Percentiles rank a stretch among this genome's conserved stretches.
Evolutionary conservation across 805 yeast genomes (phyloP).

Genomic region (Brettanomyces naardenensis): DNA sequence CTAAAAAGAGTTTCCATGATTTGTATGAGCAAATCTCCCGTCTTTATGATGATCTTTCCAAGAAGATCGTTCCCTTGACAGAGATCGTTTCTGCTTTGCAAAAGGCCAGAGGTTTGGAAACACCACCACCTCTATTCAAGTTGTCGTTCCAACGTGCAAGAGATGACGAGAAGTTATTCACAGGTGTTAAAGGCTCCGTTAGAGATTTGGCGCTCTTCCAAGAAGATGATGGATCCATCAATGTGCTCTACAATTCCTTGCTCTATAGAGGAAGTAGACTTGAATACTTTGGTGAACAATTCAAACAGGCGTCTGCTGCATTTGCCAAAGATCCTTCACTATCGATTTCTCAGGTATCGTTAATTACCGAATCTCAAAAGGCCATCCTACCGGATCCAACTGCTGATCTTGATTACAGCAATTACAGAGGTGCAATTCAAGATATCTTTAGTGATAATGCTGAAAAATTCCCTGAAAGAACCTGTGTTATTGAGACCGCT

Average conservation of each 20-base stretch:
- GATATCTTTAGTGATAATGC: slow-evolving; percentile 92
- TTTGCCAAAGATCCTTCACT: slow-evolving; percentile 29
- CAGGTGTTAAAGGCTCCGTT: slow-evolving; percentile 44
- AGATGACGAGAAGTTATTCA: slow-evolving; percentile 33
- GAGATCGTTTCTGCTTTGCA: slow-evolving; percentile 49
- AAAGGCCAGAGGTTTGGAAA: slow-evolving; percentile 39
- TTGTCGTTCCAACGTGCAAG: slow-evolving; percentile 45
- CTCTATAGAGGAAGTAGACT: slow-evolving; percentile 68
- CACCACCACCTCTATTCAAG: slow-evolving; percentile 57
- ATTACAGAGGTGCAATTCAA: slow-evolving; percentile 91
- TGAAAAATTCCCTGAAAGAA: slow-evolving; percentile 70
- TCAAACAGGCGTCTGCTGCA: slow-evolving; percentile 40
- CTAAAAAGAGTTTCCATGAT: slow-evolving; percentile 45
- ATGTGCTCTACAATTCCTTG: slow-evolving; percentile 65
- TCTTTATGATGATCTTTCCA: slow-evolving; percentile 28
- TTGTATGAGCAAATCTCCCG: slow-evolving; percentile 38
- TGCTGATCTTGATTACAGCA: slow-evolving; percentile 78
- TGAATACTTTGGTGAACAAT: slow-evolving; percentile 63
- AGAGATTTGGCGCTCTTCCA: slow-evolving; percentile 58
- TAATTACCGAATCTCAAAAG: slow-evolving; percentile 62
- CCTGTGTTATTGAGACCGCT: slow-evolving; percentile 90
- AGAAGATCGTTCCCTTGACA: slow-evolving; percentile 39
- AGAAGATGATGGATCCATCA: slow-evolving; percentile 27
- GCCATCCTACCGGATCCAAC: slow-evolving; percentile 80
- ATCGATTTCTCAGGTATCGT: slow-evolving; percentile 51